Evolutionary conservation across 768 basidiomycete species (phyloP), one percentile per base, ranked within the genome.

Genomic region (Leccinum uliginosum): DNA sequence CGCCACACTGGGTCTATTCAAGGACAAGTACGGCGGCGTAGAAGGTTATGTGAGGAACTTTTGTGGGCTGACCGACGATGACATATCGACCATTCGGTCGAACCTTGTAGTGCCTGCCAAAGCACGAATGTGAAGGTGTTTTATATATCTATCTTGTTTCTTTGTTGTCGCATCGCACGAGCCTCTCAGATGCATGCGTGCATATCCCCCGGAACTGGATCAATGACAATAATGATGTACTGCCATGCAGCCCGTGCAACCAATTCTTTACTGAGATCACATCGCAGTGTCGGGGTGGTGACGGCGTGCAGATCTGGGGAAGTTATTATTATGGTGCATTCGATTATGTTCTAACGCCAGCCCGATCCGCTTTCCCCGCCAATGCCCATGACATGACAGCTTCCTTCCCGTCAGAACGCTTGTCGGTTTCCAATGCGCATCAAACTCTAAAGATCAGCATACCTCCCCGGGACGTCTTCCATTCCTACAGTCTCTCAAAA

Each of bases 11-110:
- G 63, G 74, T 15, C 71, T 89, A 46, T 62, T 93, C 6, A 73
- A 83, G 24, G 76, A 81, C 46, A 80, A 80, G 57, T 92, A 90
- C 61, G 83, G 83, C 1, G 88, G 89, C 23, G 84, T 78, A 1
- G 83, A 88, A 62, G 75, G 67, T 51, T 93, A 92, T 61, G 65
- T 83, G 9, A 81, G 78, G 70, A 67, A 74, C 11, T 80, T 80
- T 62, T 72, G 81, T n/a, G 77, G 76, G 11, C 76, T 92, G 50
- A 77, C 79, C 5, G 81, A 86, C 57, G 81, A 80, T 15, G 91
- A 92, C 59, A 77, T 91, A 61, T 63, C 65, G 19, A 76, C 64
- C 17, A 84, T 92, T 54, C 81, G 80, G 57, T 75, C 71, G 27
- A 86, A 88, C 63, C 71, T 91, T 35, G 71, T 85, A 30, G 69